Evolutionary conservation across 2,329 filamentous ascomycete genomes (phyloP).

Genomic region (Ophidiomyces ophidiicola): DNA sequence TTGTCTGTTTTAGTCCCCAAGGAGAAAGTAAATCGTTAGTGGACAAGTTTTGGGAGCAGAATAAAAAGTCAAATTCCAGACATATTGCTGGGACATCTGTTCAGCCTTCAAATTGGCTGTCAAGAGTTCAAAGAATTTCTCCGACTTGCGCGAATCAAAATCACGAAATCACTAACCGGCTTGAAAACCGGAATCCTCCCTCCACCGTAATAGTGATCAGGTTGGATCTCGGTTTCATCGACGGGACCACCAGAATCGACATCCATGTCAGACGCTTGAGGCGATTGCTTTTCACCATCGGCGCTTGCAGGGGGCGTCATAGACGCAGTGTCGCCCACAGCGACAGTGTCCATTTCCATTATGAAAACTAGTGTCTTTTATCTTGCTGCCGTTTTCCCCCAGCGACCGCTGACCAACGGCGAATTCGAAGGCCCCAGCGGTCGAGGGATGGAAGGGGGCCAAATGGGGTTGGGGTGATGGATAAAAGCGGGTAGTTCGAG

Average conservation of each 20-base stretch:
- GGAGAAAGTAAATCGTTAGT: neutral
- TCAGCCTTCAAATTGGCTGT: too few species aligned
- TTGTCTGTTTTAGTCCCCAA: conserved; percentile 43
- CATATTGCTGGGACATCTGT: neutral
- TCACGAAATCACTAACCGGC: conserved; percentile 46
- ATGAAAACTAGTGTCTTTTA: neutral
- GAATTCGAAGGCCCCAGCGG: conserved; percentile 28
- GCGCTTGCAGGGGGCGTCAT: conserved; percentile 35
- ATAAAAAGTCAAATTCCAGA: neutral
- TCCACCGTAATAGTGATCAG: conserved; percentile 74
- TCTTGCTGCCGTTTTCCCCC: conserved; percentile 28
- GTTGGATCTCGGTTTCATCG: conserved; percentile 57
- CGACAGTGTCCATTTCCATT: conserved; percentile 7
- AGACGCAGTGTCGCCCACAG: conserved; percentile 21
- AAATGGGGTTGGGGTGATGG: conserved; percentile 12
- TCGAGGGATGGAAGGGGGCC: conserved; percentile 23
- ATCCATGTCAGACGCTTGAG: conserved; percentile 27
- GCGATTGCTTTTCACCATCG: conserved; percentile 33
- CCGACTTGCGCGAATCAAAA: neutral
- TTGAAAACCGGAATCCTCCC: conserved; percentile 85
- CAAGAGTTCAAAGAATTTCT: too few species aligned
- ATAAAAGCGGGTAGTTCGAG: neutral
- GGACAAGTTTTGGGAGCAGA: neutral
- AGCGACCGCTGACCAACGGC: conserved; percentile 36
- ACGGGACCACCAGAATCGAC: conserved; percentile 3